Base-by-base conservation (phyloP, 768 basidiomycete species). In the Kwoniella dejecticola region DNA sequence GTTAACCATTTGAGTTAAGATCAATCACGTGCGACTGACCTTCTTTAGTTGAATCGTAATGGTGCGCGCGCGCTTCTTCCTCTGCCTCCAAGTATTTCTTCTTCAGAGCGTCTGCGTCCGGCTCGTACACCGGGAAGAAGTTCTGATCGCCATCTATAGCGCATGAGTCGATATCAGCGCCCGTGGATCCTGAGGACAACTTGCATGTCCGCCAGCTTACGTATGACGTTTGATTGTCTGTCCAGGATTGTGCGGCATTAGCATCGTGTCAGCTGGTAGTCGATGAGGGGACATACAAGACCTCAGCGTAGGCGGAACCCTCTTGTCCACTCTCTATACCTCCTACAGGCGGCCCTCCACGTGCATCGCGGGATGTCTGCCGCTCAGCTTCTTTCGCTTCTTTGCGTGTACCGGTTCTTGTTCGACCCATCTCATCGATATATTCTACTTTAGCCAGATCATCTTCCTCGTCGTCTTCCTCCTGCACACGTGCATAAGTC, bases 121-220 rank as follows among this genome's bases (percentile, higher is more conserved):
- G 93, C 69, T 89, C 86, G 70, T 91, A 97, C 0, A 88, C 85
- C 0, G 94, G 94, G 79, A 93, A 97, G 77, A 90, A 86, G 66
- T 87, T 85, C 27, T 87, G 84, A 13, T 91, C 74, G 8, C 79
- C 90, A 49, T 85, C 91, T 92, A 38, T 19, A 30, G 15, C 2
- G 29, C 19, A 27, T 36, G 21, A 57, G n/a, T n/a, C 36, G 8
- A 52, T 3, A n/a, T 63, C 38, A 56, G 60, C 38, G 27, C 6
- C 15, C 33, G 30, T 27, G 13, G 2, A 27, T 0, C 4, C 30
- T 3, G 19, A 8, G 21, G 30, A 47, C 26, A 1, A 10, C 2
- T 1, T 24, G 29, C 15, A 36, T n/a, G 12, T 36, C 33, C 7
- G 15, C 7, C 2, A n/a, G 29, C 75, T 60, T 30, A 72, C 74